phyloP scores from a whole-genome alignment of 73 alveolate genomes.

The Blepharisma japonicum region DNA sequence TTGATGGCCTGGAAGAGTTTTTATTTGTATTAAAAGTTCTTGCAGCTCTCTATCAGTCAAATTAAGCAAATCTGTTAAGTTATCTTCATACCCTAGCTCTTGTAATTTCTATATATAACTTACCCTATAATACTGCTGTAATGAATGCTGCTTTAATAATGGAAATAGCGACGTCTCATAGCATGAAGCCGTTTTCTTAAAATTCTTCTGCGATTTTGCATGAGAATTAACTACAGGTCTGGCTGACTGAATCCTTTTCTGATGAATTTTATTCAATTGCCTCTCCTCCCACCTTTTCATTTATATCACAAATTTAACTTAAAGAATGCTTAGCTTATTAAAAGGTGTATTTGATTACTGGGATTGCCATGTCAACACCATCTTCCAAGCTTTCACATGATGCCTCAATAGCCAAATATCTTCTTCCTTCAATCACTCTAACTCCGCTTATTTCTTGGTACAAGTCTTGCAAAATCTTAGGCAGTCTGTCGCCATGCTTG shows the following conservation, averaged over 20 bases:
- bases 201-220: neutral
- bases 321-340: neutral
- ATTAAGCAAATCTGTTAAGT: slow-evolving; percentile 26
- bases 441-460: slow-evolving; percentile 46
- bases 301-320: neutral
- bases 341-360: slow-evolving; percentile 12
- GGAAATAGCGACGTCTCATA: neutral
- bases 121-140: slow-evolving; percentile 10
- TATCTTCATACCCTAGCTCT: slow-evolving; percentile 37
- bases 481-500: slow-evolving; percentile 48
- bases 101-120: slow-evolving; percentile 27
- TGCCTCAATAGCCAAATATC: slow-evolving; percentile 58
- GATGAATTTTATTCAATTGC: slow-evolving; percentile 33
- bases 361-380: neutral
- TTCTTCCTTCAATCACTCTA: slow-evolving; percentile 53
- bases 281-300: slow-evolving; percentile 49
- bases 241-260: slow-evolving; percentile 34
- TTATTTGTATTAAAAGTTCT: too few species aligned
- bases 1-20: too few species aligned
- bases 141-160: slow-evolving; percentile 23
- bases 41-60: neutral
- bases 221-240: slow-evolving; percentile 32
- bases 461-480: slow-evolving; percentile 59
- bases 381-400: slow-evolving; percentile 63
- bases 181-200: slow-evolving; percentile 24